Evolutionary conservation across 768 basidiomycete species (phyloP), one percentile per base, ranked within the genome.

Genomic region (Sporobolomyces phaffii): DNA sequence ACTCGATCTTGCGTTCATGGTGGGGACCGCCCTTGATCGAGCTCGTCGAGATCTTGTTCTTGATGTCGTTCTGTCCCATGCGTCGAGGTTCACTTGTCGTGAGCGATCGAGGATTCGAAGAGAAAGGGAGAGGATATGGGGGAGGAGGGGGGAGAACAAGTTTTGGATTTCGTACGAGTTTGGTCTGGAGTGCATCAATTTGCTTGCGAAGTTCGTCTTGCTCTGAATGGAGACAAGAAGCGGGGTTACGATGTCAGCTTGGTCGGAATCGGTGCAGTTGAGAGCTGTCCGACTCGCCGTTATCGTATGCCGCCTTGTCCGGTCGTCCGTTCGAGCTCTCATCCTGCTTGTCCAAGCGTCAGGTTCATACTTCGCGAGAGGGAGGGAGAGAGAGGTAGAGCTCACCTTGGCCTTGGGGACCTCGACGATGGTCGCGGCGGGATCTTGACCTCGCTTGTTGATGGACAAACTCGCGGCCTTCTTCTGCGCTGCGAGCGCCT

Each of bases 131-230:
- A 17, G 26, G 13, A 45, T n/a, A n/a, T n/a, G 36, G 43, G 24
- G 52, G 57, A 2, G 40, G 59, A 45, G 53, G 60, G 26, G 50
- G 58, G 40, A 47, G 60, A 22, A 29, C 15, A 43, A 59, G 48
- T 28, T 38, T 31, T 15, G 29, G n/a, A 52, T 33, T 29, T 83
- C 90, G 76, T 73, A 91, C 94, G 66, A 92, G 79, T 78, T 90
- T 87, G 26, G 78, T 78, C 78, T 96, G 90, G 53, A 91, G 78
- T 51, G 79, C 81, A 65, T 93, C 92, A 74, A 97, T 93, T 75
- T 92, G 88, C 29, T 82, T 79, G 78, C 88, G 91, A 71, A 93
- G 80, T 74, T 78, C 84, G 59, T 88, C 86, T 58, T 70, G 68
- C 79, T 97, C 91, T 59, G 48, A 26, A 20, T 3, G 26, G 18